Percentiles rank a stretch among this genome's conserved stretches.
phyloP scores from a whole-genome alignment of 2,329 filamentous ascomycete genomes.

The Aspergillus melleus region DNA sequence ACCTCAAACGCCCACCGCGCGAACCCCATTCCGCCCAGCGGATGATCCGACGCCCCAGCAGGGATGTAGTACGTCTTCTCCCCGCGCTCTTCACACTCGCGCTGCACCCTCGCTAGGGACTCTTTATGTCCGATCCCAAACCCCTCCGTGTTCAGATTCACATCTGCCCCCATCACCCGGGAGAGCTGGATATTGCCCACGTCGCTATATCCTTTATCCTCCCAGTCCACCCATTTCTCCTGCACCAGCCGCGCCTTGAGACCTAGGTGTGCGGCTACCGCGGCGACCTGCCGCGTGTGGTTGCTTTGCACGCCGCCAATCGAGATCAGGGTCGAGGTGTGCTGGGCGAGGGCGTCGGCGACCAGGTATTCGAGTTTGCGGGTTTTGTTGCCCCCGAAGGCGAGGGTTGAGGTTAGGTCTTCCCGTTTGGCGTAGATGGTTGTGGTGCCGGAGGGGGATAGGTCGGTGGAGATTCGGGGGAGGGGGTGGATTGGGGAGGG shows the following conservation, averaged over 20 bases:
- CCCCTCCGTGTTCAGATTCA: conserved; percentile 57
- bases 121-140: conserved; percentile 71
- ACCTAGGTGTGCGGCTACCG: conserved; percentile 59
- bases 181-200: conserved; percentile 73
- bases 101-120: conserved; percentile 56
- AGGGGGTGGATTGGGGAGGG: conserved; percentile 69
- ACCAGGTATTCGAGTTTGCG: conserved; percentile 70
- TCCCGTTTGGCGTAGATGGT: conserved; percentile 70
- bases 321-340: conserved; percentile 63
- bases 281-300: conserved; percentile 68
- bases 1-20: conserved; percentile 72
- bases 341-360: conserved; percentile 59
- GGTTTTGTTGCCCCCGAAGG: conserved; percentile 69
- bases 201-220: conserved; percentile 59
- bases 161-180: conserved; percentile 65
- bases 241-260: conserved; percentile 56
- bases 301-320: conserved; percentile 71
- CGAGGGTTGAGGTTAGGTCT: conserved; percentile 68
- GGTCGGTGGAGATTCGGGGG: conserved; percentile 62
- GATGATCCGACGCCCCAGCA: conserved; percentile 69
- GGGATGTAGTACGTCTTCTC: conserved; percentile 71
- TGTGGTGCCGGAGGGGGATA: conserved; percentile 52
- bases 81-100: conserved; percentile 54
- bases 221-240: conserved; percentile 68
- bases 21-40: conserved; percentile 68